Base-by-base conservation (phyloP, 148 eudicot species). In the Pharnaceum exiguum region DNA sequence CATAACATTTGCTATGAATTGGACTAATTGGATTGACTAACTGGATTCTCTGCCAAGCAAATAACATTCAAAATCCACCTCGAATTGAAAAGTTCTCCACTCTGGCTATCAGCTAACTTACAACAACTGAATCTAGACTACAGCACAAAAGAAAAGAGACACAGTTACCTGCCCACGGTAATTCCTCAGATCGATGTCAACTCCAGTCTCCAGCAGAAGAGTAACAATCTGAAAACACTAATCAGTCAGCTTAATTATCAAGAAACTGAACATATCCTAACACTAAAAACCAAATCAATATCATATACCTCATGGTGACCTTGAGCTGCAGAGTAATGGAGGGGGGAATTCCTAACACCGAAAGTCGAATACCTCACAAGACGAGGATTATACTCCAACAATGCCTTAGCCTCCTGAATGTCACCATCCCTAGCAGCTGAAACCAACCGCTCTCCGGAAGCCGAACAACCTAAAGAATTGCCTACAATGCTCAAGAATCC, bases 401-500 rank as follows among this genome's bases (percentile, higher is more conserved):
- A 79, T 40, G 93, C 97, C 71, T 75, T 87, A 18, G 97, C 97
- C 85, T 90, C 97, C 71, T 84, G 95, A 61, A 90, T 61, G 69
- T 90, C 95, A 9, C 97, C 97, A 72, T 90, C 97, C 72, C 97
- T 82, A 0, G 97, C 97, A 2, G 97, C 95, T 0, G 97, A 87
- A 51, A 90, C 95, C 27, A 90, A 56, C 11, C 97, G 87, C 57
- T 90, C 97, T 21, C 97, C 95, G 1, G 93, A 80, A 3, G 95
- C 91, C 38, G 97, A 90, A 56, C 97, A 90, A 15, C 97, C 97
- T 70, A 90, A 84, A 18, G 97, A 87, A 73, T 90, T 90, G n/a
- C 97, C 87, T 52, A 90, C 87, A 51, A 90, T 76, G 76, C 73
- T 80, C 38, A 88, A 47, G 36, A 82, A 80, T 49, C 75, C 73